phyloP scores from a whole-genome alignment of 129 eudicot species.

The Artemisia annua region DNA sequence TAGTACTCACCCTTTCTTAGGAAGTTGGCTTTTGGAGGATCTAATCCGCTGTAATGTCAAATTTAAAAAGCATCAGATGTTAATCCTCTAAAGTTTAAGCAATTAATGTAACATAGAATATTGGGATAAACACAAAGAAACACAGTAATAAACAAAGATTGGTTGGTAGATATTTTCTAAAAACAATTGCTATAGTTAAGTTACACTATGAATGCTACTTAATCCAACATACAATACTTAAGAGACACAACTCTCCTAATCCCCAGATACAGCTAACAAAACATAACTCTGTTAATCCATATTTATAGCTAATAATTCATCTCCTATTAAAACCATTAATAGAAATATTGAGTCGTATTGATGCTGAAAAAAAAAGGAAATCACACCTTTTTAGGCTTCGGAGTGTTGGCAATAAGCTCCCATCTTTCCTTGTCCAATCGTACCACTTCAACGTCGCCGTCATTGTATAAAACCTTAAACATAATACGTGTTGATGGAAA shows the following conservation, averaged over 20 bases:
- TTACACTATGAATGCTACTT: too few relatives aligned
- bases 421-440: constrained; percentile 81
- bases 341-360: too few relatives aligned
- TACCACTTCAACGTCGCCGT: constrained; percentile 96
- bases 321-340: background rate
- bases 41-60: constrained; percentile 46
- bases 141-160: too few relatives aligned
- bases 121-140: too few relatives aligned
- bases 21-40: constrained; percentile 40
- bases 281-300: too few relatives aligned
- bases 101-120: background rate
- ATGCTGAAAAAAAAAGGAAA: background rate
- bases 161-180: too few relatives aligned
- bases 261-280: too few relatives aligned
- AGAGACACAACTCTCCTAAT: too few relatives aligned
- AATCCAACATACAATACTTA: too few relatives aligned
- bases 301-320: background rate
- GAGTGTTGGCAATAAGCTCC: constrained; percentile 56
- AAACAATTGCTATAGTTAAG: too few relatives aligned
- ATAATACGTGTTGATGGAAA: constrained; percentile 10
- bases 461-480: constrained; percentile 75
- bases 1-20: constrained; percentile 53
- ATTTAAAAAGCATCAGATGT: background rate
- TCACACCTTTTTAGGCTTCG: constrained; percentile 52
- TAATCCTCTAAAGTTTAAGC: background rate